phyloP scores from a whole-genome alignment of 2,329 filamentous ascomycete genomes.

The Sphaerulina musiva region DNA sequence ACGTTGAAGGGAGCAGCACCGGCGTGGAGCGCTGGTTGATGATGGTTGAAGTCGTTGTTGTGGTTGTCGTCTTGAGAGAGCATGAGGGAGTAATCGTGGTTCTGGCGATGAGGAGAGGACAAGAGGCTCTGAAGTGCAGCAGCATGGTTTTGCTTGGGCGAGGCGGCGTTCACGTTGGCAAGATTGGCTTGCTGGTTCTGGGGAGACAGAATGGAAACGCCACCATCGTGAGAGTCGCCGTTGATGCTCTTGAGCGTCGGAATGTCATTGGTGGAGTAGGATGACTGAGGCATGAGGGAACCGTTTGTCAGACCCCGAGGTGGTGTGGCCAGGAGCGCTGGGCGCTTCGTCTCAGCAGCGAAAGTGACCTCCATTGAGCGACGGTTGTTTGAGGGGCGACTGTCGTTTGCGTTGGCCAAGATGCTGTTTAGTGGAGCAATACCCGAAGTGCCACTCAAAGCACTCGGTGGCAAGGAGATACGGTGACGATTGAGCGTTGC shows the following conservation, averaged over 20 bases:
- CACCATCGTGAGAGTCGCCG: slow-evolving; percentile 45
- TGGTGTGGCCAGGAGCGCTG: slow-evolving; percentile 50
- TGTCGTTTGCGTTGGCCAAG: slow-evolving; percentile 36
- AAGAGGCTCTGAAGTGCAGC: slow-evolving; percentile 71
- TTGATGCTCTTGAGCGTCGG: slow-evolving; percentile 71
- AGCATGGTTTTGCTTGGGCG: slow-evolving; percentile 46
- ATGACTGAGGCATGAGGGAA: slow-evolving; percentile 71
- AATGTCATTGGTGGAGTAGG: slow-evolving; percentile 84
- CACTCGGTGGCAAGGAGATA: slow-evolving; percentile 35
- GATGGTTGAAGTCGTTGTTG: slow-evolving; percentile 50
- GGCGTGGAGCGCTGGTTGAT: slow-evolving; percentile 69
- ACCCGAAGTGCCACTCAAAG: slow-evolving; percentile 30
- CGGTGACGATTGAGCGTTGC: slow-evolving; percentile 44
- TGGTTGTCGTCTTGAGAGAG: slow-evolving; percentile 43
- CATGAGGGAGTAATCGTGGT: slow-evolving; percentile 58
- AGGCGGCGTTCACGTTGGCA: slow-evolving; percentile 31
- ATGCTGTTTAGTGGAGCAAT: slow-evolving; percentile 37
- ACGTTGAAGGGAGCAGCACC: slow-evolving; percentile 75
- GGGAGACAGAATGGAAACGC: slow-evolving; percentile 26
- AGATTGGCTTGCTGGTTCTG: slow-evolving; percentile 21
- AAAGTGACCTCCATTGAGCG: slow-evolving; percentile 45
- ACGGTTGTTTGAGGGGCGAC: slow-evolving; percentile 40
- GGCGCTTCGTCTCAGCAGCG: slow-evolving; percentile 41
- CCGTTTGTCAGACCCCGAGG: slow-evolving; percentile 53
- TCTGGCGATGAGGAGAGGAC: slow-evolving; percentile 55